A percentile compares a stretch with the other conserved stretches of the same genome.
Conservation (phyloP, 768 basidiomycete genomes). For the Auricularia cornea region DNA sequence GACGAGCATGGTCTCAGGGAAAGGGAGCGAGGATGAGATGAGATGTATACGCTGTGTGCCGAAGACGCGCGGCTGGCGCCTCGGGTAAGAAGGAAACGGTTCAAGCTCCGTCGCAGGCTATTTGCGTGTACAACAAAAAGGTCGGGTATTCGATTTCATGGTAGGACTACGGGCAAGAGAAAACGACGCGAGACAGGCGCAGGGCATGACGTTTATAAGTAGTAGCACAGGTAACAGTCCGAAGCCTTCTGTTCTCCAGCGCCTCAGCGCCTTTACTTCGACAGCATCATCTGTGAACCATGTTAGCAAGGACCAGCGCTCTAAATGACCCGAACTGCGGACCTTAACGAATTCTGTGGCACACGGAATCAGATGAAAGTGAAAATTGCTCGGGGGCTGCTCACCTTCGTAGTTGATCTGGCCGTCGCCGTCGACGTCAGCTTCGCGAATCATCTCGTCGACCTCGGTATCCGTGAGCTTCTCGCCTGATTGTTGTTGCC, state of each 20-base stretch:
- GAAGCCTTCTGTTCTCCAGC: neutral
- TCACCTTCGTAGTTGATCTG: conserved; percentile 81
- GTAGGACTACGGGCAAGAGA: neutral
- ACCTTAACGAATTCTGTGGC: conserved; percentile 69
- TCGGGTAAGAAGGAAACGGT: too few relatives aligned
- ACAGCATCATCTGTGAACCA: conserved; percentile 56
- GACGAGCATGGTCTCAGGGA: too few relatives aligned
- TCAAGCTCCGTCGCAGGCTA: too few relatives aligned
- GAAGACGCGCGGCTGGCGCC: too few relatives aligned
- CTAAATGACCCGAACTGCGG: conserved; percentile 11
- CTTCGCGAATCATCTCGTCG: conserved; percentile 96
- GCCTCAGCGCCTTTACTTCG: conserved; percentile 37
- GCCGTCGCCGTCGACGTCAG: conserved; percentile 91
- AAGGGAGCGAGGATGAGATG: too few relatives aligned
- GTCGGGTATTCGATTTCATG: neutral
- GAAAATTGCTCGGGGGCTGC: conserved; percentile 1
- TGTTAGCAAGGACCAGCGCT: conserved; percentile 6
- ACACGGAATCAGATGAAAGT: neutral
- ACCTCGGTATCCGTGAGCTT: conserved; percentile 82
- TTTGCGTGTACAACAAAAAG: neutral
- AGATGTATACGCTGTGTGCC: too few relatives aligned
- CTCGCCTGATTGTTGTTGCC: conserved; percentile 49
- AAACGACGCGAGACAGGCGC: neutral
- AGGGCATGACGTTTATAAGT: neutral
- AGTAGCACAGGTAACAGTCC: neutral